phyloP scores from a whole-genome alignment of 2,329 filamentous ascomycete species.

The Emergomyces africanus region DNA sequence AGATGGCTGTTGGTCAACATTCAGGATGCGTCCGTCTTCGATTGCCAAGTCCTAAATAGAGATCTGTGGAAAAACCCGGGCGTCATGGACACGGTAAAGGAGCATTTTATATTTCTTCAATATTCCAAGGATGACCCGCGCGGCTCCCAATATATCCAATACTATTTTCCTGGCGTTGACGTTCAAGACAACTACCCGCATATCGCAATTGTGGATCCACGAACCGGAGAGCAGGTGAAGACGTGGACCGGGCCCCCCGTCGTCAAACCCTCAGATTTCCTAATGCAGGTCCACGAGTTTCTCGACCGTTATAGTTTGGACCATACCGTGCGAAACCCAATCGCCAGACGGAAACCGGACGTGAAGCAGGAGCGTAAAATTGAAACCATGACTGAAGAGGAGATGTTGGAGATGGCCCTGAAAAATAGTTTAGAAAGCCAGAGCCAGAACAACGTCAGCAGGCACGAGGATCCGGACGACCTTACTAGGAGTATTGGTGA shows the following conservation, averaged over 20 bases:
- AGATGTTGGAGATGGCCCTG: conserved; percentile 90
- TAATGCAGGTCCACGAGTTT: conserved; percentile 87
- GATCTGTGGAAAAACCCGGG: conserved; percentile 88
- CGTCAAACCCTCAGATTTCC: conserved; percentile 63
- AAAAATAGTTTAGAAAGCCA: conserved; percentile 66
- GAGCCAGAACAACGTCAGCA: conserved; percentile 19
- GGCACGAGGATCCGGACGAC: conserved; percentile 70
- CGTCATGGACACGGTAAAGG: conserved; percentile 66
- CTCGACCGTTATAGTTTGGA: conserved; percentile 92
- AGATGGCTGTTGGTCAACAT: conserved; percentile 97
- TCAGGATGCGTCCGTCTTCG: conserved; percentile 84
- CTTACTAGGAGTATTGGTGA: conserved; percentile 56
- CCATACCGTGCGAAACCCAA: conserved; percentile 80
- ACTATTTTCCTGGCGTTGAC: conserved; percentile 74
- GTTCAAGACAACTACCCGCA: conserved; percentile 87
- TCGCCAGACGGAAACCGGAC: conserved; percentile 64
- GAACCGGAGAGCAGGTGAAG: conserved; percentile 95
- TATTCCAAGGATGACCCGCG: conserved; percentile 75
- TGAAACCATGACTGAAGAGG: conserved; percentile 85
- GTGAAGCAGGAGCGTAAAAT: conserved; percentile 58
- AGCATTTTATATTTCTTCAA: conserved; percentile 93
- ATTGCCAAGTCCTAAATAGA: conserved; percentile 85
- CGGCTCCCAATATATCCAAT: conserved; percentile 70
- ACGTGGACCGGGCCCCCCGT: conserved; percentile 81
- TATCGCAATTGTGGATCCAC: conserved; percentile 87